These are phyloP conservation scores for Austroboletus niveus DNA, from an alignment of 1,284 basidiomycete genomes.

Conservation along the genomic window DNA sequence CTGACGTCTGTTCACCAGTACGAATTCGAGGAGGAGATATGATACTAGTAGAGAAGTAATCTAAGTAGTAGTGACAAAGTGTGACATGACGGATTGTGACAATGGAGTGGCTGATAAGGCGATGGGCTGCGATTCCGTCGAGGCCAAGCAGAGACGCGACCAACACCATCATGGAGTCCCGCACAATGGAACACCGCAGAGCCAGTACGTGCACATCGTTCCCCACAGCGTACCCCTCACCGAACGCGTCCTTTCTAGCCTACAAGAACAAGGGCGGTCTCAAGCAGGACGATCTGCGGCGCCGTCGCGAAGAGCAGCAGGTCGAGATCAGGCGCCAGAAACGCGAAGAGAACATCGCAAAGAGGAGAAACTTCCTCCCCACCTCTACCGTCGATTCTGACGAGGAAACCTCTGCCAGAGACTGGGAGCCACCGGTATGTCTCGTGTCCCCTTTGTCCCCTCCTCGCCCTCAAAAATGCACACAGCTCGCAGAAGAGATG, in stretches of 20 bases:
- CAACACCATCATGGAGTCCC: conserved; percentile 43
- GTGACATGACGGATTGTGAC: conserved; percentile 25
- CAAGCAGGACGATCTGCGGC: conserved; percentile 85
- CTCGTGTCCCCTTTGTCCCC: conserved; percentile 7
- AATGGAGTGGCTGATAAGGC: conserved; percentile 26
- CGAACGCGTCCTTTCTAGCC: conserved; percentile 35
- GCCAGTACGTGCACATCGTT: conserved; percentile 45
- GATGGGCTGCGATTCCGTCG: conserved; percentile 7
- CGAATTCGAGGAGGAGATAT: conserved; percentile 13
- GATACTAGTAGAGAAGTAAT: background rate
- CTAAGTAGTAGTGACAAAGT: background rate
- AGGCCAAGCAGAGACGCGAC: too few relatives aligned
- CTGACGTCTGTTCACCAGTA: conserved; percentile 18
- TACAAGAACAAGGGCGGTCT: conserved; percentile 82
- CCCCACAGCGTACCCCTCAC: background rate
- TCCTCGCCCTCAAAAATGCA: conserved; percentile 5
- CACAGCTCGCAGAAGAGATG: conserved; percentile 87
- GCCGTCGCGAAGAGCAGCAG: conserved; percentile 94
- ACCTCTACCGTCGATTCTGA: conserved; percentile 76
- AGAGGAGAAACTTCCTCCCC: conserved; percentile 89
- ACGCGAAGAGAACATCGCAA: conserved; percentile 95
- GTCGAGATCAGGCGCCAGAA: conserved; percentile 97
- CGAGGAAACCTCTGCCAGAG: conserved; percentile 72
- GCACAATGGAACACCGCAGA: conserved; percentile 66
- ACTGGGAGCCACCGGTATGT: conserved; percentile 76